Percentiles rank a stretch among this genome's conserved stretches.
Evolutionary conservation across 2,329 filamentous ascomycete genomes (phyloP).

Genomic region (Aphanocladium album): DNA sequence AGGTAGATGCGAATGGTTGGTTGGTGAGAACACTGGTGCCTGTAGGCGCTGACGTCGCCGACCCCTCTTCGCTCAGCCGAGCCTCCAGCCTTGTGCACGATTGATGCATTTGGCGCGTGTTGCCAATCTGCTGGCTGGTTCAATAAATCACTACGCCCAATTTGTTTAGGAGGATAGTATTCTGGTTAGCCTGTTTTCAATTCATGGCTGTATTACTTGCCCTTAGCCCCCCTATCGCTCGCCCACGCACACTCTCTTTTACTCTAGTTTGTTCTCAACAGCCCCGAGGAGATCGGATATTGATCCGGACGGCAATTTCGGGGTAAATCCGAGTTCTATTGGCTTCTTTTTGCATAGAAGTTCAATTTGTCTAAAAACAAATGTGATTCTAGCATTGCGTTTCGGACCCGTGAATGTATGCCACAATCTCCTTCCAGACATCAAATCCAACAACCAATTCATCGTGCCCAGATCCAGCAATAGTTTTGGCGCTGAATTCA

Average conservation of each 20-base stretch:
- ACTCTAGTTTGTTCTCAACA: no score
- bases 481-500: not conserved
- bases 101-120: not conserved
- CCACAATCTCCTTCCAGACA: slow-evolving; percentile 4
- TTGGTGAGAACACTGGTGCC: not conserved
- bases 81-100: not conserved
- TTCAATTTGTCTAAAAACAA: not conserved
- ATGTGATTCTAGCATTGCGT: not conserved
- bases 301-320: not conserved
- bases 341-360: not conserved
- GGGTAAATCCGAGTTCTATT: not conserved
- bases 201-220: no score
- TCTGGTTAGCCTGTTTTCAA: no score
- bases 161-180: not conserved
- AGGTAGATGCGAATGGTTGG: not conserved
- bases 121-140: not conserved
- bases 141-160: no score
- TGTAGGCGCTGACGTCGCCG: not conserved
- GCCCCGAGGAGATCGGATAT: not conserved
- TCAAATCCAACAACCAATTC: slow-evolving; percentile 3
- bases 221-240: no score
- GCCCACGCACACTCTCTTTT: no score
- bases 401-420: not conserved
- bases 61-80: slow-evolving; percentile 8
- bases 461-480: slow-evolving; percentile 10